phyloP scores from a whole-genome alignment of 306 rosid species.

The Medicago truncatula region MtrunA17r5.0-ANR NC_053046.1:19122001-19122500 shows the following conservation, averaged over 20 bases:
- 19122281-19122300: constrained; percentile 50
- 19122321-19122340: constrained; percentile 63
- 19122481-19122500: constrained; percentile 48
- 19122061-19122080: constrained; percentile 3
- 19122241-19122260: not conserved
- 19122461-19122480: constrained; percentile 40
- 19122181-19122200: constrained; percentile 30
- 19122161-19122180: constrained; percentile 22
- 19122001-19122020: not conserved
- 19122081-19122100: constrained; percentile 20
- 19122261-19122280: constrained; percentile 60
- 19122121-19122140: not conserved
- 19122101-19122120: constrained; percentile 4
- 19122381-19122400: constrained; percentile 50
- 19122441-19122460: constrained; percentile 63
- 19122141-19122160: constrained; percentile 17
- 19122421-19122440: constrained; percentile 49
- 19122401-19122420: constrained; percentile 50
- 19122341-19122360: constrained; percentile 44
- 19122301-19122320: constrained; percentile 49
- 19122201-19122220: constrained; percentile 2
- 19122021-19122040: constrained; percentile 13
- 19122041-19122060: constrained; percentile 17
- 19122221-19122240: too few species aligned
- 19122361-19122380: constrained; percentile 26